A percentile compares a stretch with the other conserved stretches of the same genome.
Evolutionary conservation across 805 yeast genomes (phyloP).

Genomic region (Pichia gijzeniarum): DNA sequence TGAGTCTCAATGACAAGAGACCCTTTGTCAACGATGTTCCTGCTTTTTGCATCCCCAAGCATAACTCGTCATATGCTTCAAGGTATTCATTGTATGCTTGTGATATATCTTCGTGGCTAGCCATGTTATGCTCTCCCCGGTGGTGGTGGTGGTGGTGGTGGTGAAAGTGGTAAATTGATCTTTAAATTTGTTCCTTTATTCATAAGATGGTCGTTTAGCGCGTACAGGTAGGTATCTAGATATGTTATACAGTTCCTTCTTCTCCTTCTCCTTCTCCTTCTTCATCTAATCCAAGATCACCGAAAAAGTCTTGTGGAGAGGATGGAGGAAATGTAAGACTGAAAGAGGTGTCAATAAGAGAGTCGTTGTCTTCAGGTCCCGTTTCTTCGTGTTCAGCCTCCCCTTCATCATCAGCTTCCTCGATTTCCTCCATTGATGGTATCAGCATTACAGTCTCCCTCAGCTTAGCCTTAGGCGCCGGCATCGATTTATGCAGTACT

Average conservation of each 20-base stretch:
- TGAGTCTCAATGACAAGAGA: slow-evolving; percentile 6
- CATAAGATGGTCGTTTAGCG: too few relatives aligned
- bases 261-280: background rate
- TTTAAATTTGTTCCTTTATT: too few relatives aligned
- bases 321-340: background rate
- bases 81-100: slow-evolving; percentile 4
- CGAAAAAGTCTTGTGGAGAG: slow-evolving; percentile 4
- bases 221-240: too few relatives aligned
- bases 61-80: slow-evolving; percentile 2
- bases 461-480: background rate
- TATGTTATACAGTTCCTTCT: too few relatives aligned
- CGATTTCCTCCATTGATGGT: background rate
- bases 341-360: background rate
- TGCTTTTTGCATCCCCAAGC: background rate
- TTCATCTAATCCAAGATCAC: slow-evolving; percentile 1
- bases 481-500: background rate
- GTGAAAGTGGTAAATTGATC: too few relatives aligned
- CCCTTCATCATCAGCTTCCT: slow-evolving; percentile 1
- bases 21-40: slow-evolving; percentile 1
- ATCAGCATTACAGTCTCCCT: background rate
- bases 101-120: background rate
- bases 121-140: too few relatives aligned
- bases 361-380: background rate
- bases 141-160: too few relatives aligned
- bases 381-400: background rate